Base-by-base conservation (phyloP, 2,329 filamentous ascomycete species). In the Fusarium luffae region DNA sequence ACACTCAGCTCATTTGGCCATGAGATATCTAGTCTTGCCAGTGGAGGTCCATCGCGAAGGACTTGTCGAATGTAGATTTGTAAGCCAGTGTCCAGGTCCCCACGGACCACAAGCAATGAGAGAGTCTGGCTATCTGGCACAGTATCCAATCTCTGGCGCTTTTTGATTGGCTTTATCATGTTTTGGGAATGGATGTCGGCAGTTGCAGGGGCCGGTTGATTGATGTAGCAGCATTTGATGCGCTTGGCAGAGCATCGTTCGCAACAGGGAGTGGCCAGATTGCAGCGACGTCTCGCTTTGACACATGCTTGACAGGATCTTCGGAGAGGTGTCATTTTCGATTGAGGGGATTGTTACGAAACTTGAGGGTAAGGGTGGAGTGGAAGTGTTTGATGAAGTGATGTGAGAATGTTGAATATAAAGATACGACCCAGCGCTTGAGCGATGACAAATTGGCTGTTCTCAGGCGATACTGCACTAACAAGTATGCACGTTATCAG, bases 41-140 rank as follows among this genome's bases (percentile, higher is more conserved):
- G 30, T 21, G 60, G 61, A 4, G 60, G 27, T 25, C 47, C 40
- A 7, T 65, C 47, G 0, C 40, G 34, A 13, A 64, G 40, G 0
- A 64, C 46, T 14, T 64, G 51, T 25, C 60, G 51, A 16, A 64
- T 47, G 4, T 30, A 46, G 4, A 34, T 50, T 25, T 64, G 62
- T 8, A 64, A 44, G 8, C 21, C 16, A 8, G 60, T 64, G 2
- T 64, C 62, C 4, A 64, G 9, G 0, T 12, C n/a, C 8, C 62
- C 62, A 12, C 18, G 7, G 0, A 14, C 7, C 2, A 59, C 8
- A n/a, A n/a, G n/a, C n/a, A n/a, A n/a, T n/a, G n/a, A n/a, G n/a
- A n/a, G n/a, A n/a, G n/a, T n/a, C n/a, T n/a, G n/a, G n/a, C n/a
- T n/a, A n/a, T n/a, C n/a, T n/a, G n/a, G n/a, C n/a, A n/a, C n/a